These are phyloP conservation scores for Cutaneotrichosporon daszewskae DNA, from an alignment of 1,284 basidiomycete genomes.

Conservation along the genomic window DNA sequence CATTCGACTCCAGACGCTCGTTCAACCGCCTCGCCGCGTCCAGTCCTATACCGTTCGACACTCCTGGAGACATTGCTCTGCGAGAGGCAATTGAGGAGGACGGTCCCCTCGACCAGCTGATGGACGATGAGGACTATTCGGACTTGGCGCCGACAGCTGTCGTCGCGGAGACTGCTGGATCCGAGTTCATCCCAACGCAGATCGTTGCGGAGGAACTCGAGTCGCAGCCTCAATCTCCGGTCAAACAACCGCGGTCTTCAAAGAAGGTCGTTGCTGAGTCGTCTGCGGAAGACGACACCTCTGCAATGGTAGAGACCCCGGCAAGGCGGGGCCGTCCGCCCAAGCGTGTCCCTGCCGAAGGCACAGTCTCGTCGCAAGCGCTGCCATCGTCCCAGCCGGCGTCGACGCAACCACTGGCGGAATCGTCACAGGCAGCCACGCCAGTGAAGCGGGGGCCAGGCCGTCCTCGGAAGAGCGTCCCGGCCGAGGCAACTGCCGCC, in stretches of 20 bases:
- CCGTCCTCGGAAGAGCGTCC: no score
- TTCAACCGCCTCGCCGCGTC: constrained; percentile 1
- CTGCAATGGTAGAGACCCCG: no score
- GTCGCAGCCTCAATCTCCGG: background rate
- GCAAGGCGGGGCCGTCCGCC: background rate
- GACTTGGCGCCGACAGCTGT: no score
- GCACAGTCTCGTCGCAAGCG: no score
- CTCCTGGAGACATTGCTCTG: constrained; percentile 12
- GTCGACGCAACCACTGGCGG: no score
- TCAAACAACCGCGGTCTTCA: background rate
- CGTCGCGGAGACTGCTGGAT: background rate
- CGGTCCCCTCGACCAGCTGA: background rate
- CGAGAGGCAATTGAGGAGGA: constrained; percentile 18
- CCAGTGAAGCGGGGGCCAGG: no score
- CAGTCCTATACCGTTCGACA: constrained; percentile 4
- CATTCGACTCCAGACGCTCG: constrained; percentile 1
- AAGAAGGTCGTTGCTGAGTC: no score
- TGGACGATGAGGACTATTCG: background rate
- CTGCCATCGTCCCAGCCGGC: no score
- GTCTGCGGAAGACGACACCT: no score
- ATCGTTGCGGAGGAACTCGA: no score
- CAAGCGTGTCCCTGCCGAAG: background rate
- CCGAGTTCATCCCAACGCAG: constrained; percentile 7
- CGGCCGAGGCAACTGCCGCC: no score
- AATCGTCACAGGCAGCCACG: no score